Conservation (phyloP, 2,329 filamentous ascomycete genomes). For the Fusarium palustre region DNA sequence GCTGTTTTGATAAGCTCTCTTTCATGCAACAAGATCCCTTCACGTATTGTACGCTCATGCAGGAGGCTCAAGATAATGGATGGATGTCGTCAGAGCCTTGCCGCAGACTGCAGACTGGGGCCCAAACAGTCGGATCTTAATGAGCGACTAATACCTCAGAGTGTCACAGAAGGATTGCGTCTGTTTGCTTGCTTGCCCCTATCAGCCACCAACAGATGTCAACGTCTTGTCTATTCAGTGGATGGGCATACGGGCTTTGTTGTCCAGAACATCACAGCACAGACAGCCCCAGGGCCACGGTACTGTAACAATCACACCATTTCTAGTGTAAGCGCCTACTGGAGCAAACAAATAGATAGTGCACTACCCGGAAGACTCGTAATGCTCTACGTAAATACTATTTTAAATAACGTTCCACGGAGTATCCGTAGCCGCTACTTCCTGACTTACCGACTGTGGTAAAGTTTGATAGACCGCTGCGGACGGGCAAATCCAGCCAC, state of each 20-base stretch:
- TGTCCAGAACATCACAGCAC: slow-evolving; percentile 4
- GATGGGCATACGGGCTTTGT: background rate
- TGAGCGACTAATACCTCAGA: background rate
- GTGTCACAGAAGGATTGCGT: slow-evolving; percentile 7
- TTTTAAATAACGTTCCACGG: slow-evolving; percentile 8
- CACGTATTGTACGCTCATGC: background rate
- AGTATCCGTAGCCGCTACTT: slow-evolving; percentile 20
- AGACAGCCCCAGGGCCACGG: slow-evolving; percentile 26
- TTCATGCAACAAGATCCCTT: slow-evolving; percentile 24
- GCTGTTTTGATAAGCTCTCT: slow-evolving; percentile 12
- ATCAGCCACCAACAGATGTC: slow-evolving; percentile 4
- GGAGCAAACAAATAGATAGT: slow-evolving; percentile 7
- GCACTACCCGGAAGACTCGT: background rate
- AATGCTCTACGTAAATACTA: background rate
- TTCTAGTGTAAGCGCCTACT: slow-evolving; percentile 7
- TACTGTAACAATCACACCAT: slow-evolving; percentile 24
- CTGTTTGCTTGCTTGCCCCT: slow-evolving; percentile 22
- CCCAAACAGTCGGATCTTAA: slow-evolving; percentile 33
- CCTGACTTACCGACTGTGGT: background rate
- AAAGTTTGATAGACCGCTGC: background rate
- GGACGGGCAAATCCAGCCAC: slow-evolving; percentile 11
- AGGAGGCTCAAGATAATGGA: slow-evolving; percentile 19
- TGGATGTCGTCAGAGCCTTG: slow-evolving; percentile 30
- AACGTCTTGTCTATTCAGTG: background rate
- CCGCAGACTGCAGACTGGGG: slow-evolving; percentile 5